These are phyloP conservation scores for Tylopilus vinaceipallidus DNA, from an alignment of 768 basidiomycete species.

Conservation along the genomic window DNA sequence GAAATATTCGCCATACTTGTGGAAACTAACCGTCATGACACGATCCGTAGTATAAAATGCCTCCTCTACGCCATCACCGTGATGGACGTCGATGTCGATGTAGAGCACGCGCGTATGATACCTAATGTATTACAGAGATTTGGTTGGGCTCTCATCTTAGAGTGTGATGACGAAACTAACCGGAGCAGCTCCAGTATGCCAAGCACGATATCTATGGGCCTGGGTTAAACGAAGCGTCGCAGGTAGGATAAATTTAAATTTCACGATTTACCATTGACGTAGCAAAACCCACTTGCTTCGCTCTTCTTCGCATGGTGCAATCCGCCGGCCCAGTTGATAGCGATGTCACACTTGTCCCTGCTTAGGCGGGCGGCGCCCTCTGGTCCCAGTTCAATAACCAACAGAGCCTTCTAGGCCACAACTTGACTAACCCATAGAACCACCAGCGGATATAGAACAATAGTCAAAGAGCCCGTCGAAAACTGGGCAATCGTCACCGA, in stretches of 20 bases:
- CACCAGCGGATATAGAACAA: slow-evolving; percentile 99
- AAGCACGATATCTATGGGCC: slow-evolving; percentile 84
- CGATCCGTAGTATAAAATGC: slow-evolving; percentile 99
- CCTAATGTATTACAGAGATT: slow-evolving; percentile 36
- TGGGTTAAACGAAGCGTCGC: neutral
- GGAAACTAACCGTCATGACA: slow-evolving; percentile 98
- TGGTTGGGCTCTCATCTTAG: neutral
- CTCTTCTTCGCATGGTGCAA: slow-evolving; percentile 99
- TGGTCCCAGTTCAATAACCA: slow-evolving; percentile 32
- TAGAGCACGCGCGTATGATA: slow-evolving; percentile 95
- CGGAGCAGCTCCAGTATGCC: slow-evolving; percentile 93
- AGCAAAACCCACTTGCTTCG: slow-evolving; percentile 98
- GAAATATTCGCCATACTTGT: slow-evolving; percentile 99
- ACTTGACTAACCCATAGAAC: slow-evolving; percentile 84
- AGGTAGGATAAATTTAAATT: neutral
- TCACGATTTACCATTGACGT: slow-evolving; percentile 76
- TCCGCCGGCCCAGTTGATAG: slow-evolving; percentile 98
- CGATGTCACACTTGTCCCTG: slow-evolving; percentile 97
- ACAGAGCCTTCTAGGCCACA: neutral
- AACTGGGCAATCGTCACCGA: slow-evolving; percentile 98
- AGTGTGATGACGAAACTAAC: slow-evolving; percentile 38
- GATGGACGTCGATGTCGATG: slow-evolving; percentile 98
- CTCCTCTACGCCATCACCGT: slow-evolving; percentile 98
- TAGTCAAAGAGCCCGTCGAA: slow-evolving; percentile 99
- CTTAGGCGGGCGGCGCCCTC: slow-evolving; percentile 97